Evolutionary conservation across 2,329 filamentous ascomycete species (phyloP), one percentile per base, ranked within the genome.

Genomic region (Verticillium zaregamsianum): DNA sequence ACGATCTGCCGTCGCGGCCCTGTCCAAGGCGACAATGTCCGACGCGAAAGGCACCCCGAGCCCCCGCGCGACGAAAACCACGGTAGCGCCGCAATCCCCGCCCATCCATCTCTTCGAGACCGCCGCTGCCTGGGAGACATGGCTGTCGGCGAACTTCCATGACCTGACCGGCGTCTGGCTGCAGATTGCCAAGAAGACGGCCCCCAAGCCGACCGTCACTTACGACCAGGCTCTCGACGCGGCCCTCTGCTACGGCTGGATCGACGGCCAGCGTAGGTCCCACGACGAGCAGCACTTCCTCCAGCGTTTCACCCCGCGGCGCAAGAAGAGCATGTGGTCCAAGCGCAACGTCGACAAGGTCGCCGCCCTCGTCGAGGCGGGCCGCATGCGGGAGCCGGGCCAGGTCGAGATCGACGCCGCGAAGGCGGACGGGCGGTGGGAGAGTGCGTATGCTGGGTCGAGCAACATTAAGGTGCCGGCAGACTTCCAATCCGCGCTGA

Each of bases 211-310:
- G 1, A 80, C 81, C 0, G 71, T 86, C 15, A 78, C 77, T 17
- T 79, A 80, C 68, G 77, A 67, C 63, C 73, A 86, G 68, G 85
- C 85, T 1, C 76, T 88, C 20, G 81, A 87, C 67, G 72, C 77
- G 37, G 84, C 85, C 1, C 76, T 88, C 7, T 87, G 85, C 69
- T 83, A 82, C 67, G 86, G 86, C 52, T 88, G 86, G 85, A 88
- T 88, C 61, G 85, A 88, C 68, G 83, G 85, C 0, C 83, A 85
- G 67, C 77, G 77, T 2, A 74, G 73, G 20, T 62, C 73, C 3
- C 69, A 76, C 56, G 80, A 86, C 64, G 76, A 76, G 0, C 66
- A 72, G 3, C 79, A 77, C 66, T 87, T 83, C 69, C 68, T 82
- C 1, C 82, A 85, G 66, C 79, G 84, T 9, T 88, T 86, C 74